Percentiles rank a stretch among this genome's conserved stretches.
Conservation (phyloP, 441 rosid species). For the Gossypium laxum region DNA sequence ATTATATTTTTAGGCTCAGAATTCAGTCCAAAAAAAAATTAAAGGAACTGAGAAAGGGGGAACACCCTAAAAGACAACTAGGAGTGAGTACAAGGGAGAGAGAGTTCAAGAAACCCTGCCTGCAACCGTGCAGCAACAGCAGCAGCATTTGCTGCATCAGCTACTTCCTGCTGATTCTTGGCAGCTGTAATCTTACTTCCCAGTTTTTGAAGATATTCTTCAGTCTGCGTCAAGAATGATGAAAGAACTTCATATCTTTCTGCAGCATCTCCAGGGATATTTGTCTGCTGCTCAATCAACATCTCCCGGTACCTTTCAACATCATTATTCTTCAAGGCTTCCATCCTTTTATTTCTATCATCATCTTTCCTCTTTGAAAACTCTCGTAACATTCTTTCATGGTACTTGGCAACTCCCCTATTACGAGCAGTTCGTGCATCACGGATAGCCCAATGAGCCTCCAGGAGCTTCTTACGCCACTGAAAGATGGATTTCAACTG, state of each 20-base stretch:
- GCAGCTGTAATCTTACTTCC: constrained; percentile 91
- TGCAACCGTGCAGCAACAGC: constrained; percentile 86
- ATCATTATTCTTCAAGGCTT: constrained; percentile 97
- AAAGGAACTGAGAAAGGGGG: constrained; percentile 1
- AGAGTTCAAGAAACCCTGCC: constrained; percentile 32
- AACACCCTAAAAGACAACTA: constrained; percentile 8
- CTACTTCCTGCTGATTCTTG: constrained; percentile 96
- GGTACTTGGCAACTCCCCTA: constrained; percentile 98
- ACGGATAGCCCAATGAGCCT: constrained; percentile 96
- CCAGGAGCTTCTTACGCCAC: constrained; percentile 99
- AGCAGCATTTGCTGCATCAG: constrained; percentile 94
- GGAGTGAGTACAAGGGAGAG: constrained; percentile 6
- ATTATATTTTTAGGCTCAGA: background rate
- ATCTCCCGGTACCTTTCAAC: constrained; percentile 98
- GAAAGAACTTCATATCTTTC: constrained; percentile 97
- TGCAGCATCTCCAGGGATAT: constrained; percentile 77
- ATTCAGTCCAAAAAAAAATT: background rate
- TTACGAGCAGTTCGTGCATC: constrained; percentile 98
- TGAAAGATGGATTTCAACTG: constrained; percentile 91
- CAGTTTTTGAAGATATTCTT: constrained; percentile 87
- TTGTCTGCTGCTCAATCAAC: constrained; percentile 95
- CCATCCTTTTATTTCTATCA: constrained; percentile 94
- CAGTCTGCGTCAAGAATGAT: constrained; percentile 92
- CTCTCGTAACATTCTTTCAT: constrained; percentile 89
- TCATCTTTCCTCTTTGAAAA: constrained; percentile 95